A percentile compares a stretch with the other conserved stretches of the same genome.
Evolutionary conservation across 1,284 basidiomycete species (phyloP).

Genomic region (Cryptococcus sp.): DNA sequence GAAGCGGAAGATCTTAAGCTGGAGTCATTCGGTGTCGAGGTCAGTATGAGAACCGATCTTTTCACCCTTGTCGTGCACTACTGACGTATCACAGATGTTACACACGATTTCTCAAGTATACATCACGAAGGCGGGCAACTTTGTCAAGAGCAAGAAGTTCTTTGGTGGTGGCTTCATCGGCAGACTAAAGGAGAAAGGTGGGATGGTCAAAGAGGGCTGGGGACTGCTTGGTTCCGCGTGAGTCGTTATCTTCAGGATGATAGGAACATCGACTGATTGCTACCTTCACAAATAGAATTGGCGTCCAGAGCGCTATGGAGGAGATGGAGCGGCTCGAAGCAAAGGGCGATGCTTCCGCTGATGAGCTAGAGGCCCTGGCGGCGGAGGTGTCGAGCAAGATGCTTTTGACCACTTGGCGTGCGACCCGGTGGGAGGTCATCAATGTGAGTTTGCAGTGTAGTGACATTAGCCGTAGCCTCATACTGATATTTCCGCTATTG

Average conservation of each 20-base stretch:
- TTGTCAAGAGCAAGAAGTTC: constrained; percentile 88
- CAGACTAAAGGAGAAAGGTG: constrained; percentile 89
- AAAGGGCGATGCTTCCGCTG: constrained; percentile 77
- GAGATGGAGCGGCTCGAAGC: constrained; percentile 90
- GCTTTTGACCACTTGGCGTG: constrained; percentile 91
- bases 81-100: constrained; percentile 59
- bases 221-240: constrained; percentile 84
- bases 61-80: background rate
- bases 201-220: constrained; percentile 91
- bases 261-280: constrained; percentile 11
- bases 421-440: constrained; percentile 86
- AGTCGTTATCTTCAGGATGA: constrained; percentile 27
- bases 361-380: constrained; percentile 82
- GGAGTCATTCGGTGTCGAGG: constrained; percentile 97
- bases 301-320: constrained; percentile 66
- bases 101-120: constrained; percentile 88
- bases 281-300: constrained; percentile 57
- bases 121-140: constrained; percentile 88
- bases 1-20: constrained; percentile 97
- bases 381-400: constrained; percentile 96
- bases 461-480: background rate
- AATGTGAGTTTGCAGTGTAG: constrained; percentile 59
- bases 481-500: background rate
- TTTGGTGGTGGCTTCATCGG: constrained; percentile 81
- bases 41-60: constrained; percentile 46